Evolutionary conservation across 495 filamentous ascomycete species (phyloP).

Genomic region (Penicillium cinerascens): DNA sequence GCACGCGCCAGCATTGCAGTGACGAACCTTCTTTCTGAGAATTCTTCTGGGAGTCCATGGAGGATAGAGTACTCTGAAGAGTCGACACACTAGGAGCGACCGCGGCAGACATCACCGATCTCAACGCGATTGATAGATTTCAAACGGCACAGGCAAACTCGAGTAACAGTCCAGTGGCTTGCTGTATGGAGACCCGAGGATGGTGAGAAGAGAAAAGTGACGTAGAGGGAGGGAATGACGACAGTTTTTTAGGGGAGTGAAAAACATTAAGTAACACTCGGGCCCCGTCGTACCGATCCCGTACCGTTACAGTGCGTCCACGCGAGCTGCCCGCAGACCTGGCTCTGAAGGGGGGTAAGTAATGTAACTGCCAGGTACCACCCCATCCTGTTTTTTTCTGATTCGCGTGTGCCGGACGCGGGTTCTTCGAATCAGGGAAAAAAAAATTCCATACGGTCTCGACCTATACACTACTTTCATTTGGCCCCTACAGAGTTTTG

Average conservation of each 20-base stretch:
- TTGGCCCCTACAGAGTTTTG: neutral
- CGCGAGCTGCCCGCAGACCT: neutral
- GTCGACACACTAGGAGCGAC: slow-evolving; percentile 42
- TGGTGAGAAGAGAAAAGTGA: slow-evolving; percentile 24
- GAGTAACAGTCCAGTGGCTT: slow-evolving; percentile 16
- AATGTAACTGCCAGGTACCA: neutral
- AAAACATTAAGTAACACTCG: slow-evolving; percentile 18
- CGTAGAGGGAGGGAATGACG: slow-evolving; percentile 28
- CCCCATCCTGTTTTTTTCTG: neutral
- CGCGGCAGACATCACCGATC: slow-evolving; percentile 43
- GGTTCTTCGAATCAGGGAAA: neutral
- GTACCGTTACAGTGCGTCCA: neutral
- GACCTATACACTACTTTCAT: neutral
- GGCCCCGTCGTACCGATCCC: neutral
- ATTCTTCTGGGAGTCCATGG: slow-evolving; percentile 53
- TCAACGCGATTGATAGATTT: neutral
- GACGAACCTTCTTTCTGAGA: slow-evolving; percentile 34
- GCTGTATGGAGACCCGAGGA: slow-evolving; percentile 9
- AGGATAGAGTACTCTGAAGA: slow-evolving; percentile 33
- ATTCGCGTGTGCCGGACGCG: neutral
- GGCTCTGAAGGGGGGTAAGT: neutral
- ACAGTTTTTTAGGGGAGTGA: slow-evolving; percentile 14
- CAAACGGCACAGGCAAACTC: slow-evolving; percentile 3
- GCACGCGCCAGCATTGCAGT: neutral
- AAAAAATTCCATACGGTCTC: neutral